Evolutionary conservation across 257 asterid species (phyloP), one percentile per base, ranked within the genome.

Genomic region (Solanum chaucha): DNA sequence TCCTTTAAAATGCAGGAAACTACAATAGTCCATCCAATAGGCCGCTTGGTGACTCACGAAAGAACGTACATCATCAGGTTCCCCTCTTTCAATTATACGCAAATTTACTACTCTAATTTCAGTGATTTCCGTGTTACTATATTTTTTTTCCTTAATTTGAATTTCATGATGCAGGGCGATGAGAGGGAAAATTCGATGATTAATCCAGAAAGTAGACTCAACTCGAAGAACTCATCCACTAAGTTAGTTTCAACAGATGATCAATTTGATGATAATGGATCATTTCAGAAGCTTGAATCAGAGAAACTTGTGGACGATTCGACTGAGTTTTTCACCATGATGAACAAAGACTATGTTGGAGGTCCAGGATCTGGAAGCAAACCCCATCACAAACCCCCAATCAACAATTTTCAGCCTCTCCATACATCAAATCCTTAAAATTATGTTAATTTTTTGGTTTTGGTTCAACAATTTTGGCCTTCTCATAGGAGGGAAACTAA

Each of bases 281-380:
- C 86, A 4, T 87, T 77, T 78, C 88, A 89, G 70, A 87, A 68
- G 20, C 59, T 81, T 81, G 88, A 87, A 35, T 19, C 89, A 51
- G 55, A 35, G 26, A 82, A 86, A 46, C 46, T 44, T 59, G 22
- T 61, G 30, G 82, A 89, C 20, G 88, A 87, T 26, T 35, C 61
- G 4, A 58, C 17, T 32, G 68, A 80, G 64, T 24, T 87, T 5
- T 80, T 73, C 30, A 87, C 59, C 64, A 81, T 51, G 61, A 51
- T 89, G 88, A 82, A 82, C 44, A 85, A 72, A 30, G 90, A 89
- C 85, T 89, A 89, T 32, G 9, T 22, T 14, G 88, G 84, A 38
- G 84, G 74, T 10, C 82, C 74, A 24, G 20, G 32, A 15, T 44
- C 71, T 12, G 86, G 74, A 10, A 78, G 59, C 55, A 22, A 44